Evolutionary conservation across 1,284 basidiomycete genomes (phyloP).

Genomic region (Blastosporella zonata): DNA sequence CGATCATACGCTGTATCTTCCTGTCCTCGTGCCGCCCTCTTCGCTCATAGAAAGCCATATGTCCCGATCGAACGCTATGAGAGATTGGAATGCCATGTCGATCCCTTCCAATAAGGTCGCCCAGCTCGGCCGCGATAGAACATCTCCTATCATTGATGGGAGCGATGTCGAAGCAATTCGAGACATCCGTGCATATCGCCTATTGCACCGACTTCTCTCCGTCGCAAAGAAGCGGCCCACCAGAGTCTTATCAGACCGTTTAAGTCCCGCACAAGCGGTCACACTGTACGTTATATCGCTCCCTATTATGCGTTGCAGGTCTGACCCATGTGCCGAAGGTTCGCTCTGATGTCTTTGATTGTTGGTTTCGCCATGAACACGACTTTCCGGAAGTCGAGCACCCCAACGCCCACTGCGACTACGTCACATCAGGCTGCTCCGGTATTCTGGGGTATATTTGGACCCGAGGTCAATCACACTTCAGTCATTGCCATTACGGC

Average conservation of each 20-base stretch:
- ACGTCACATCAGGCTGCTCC: constrained; percentile 29
- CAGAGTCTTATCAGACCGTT: constrained; percentile 37
- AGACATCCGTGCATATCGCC: constrained; percentile 39
- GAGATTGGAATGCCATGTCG: constrained; percentile 46
- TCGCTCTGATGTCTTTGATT: constrained; percentile 66
- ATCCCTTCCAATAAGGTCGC: constrained; percentile 42
- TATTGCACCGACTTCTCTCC: constrained; percentile 44
- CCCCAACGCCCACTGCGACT: constrained; percentile 34
- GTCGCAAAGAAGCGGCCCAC: constrained; percentile 31
- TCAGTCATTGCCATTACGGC: constrained; percentile 32
- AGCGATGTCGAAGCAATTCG: constrained; percentile 43
- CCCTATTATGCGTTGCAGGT: constrained; percentile 6
- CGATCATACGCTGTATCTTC: constrained; percentile 60
- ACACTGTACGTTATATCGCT: constrained; percentile 50
- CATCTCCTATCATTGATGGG: constrained; percentile 42
- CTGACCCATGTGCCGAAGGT: constrained; percentile 33
- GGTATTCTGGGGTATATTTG: constrained; percentile 32
- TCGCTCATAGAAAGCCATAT: constrained; percentile 26
- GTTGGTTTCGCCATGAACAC: constrained; percentile 62
- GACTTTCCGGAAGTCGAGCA: constrained; percentile 37
- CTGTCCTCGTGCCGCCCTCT: constrained; percentile 42
- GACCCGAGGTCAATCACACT: constrained; percentile 35
- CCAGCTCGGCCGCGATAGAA: constrained; percentile 31
- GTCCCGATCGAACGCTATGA: constrained; percentile 37
- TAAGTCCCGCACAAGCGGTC: constrained; percentile 51